A percentile compares a stretch with the other conserved stretches of the same genome.
Evolutionary conservation across 2,329 filamentous ascomycete genomes (phyloP).

Genomic region (Diaporthe ampelina): DNA sequence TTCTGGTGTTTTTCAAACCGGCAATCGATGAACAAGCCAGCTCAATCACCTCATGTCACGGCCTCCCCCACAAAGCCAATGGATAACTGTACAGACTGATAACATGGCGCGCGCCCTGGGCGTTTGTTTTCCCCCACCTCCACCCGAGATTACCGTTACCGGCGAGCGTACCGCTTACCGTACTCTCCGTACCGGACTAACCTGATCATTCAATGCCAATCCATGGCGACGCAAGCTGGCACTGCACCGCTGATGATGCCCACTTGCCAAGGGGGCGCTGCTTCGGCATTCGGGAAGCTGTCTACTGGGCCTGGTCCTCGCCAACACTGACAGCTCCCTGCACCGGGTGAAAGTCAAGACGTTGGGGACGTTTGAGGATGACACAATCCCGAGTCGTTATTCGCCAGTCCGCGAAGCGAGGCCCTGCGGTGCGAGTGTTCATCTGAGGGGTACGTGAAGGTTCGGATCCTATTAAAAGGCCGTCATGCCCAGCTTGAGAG

Average conservation of each 20-base stretch:
- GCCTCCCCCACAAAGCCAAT: not conserved
- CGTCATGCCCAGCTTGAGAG: not conserved
- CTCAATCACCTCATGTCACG: not conserved
- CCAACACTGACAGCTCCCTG: conserved; percentile 4
- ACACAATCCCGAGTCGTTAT: conserved; percentile 25
- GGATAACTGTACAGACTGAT: not conserved
- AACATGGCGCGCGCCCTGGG: conserved; percentile 1
- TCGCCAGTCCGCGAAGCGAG: conserved; percentile 29
- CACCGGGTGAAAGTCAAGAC: not conserved
- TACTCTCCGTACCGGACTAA: conserved; percentile 11
- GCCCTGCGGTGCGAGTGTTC: conserved; percentile 10
- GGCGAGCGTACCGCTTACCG: conserved; percentile 2
- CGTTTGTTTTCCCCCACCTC: conserved; percentile 21
- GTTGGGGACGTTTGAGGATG: conserved; percentile 34
- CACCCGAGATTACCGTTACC: conserved; percentile 12
- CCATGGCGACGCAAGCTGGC: conserved; percentile 16
- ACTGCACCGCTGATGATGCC: conserved; percentile 23
- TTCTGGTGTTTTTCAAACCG: not conserved
- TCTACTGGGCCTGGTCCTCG: not conserved
- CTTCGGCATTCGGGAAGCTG: conserved; percentile 40
- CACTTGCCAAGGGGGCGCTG: conserved; percentile 18
- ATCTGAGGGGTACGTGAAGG: conserved; percentile 24
- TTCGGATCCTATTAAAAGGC: conserved; percentile 28
- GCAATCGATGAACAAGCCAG: not conserved
- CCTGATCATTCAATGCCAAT: conserved; percentile 21